phyloP scores from a whole-genome alignment of 768 basidiomycete species.

The Cystobasidium tubakii region DNA sequence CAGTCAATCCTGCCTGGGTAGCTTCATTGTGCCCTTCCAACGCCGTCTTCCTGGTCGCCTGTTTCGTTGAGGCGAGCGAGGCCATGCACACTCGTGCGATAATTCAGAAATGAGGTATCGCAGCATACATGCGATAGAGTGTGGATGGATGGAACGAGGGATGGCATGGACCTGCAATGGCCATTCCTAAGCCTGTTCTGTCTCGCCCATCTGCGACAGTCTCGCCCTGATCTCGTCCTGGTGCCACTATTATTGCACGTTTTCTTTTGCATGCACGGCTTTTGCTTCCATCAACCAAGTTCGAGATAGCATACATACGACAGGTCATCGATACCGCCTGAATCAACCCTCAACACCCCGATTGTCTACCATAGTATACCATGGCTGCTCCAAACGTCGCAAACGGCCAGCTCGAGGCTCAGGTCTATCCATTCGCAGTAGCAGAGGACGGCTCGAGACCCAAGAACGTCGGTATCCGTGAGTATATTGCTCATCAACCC shows the following conservation, averaged over 20 bases:
- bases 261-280: background rate
- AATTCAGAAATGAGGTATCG: background rate
- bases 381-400: slow-evolving; percentile 17
- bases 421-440: slow-evolving; percentile 17
- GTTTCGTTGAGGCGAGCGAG: background rate
- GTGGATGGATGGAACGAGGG: background rate
- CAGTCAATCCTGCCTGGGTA: too few species aligned
- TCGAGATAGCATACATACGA: background rate
- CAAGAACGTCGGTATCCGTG: slow-evolving; percentile 84
- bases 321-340: too few species aligned
- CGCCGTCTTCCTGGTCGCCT: too few species aligned
- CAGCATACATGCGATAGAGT: background rate
- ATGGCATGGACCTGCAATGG: too few species aligned
- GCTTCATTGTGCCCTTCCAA: too few species aligned
- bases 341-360: too few species aligned
- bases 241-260: background rate
- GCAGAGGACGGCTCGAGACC: slow-evolving; percentile 55
- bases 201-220: too few species aligned
- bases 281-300: background rate
- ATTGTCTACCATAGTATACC: too few species aligned
- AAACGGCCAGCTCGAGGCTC: slow-evolving; percentile 29
- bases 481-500: too few species aligned
- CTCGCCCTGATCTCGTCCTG: background rate
- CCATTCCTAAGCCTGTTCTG: too few species aligned
- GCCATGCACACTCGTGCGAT: slow-evolving; percentile 1